A percentile compares a stretch with the other conserved stretches of the same genome.
Conservation (phyloP, 1,139 yeast species). For the Blastobotrys apis region DNA sequence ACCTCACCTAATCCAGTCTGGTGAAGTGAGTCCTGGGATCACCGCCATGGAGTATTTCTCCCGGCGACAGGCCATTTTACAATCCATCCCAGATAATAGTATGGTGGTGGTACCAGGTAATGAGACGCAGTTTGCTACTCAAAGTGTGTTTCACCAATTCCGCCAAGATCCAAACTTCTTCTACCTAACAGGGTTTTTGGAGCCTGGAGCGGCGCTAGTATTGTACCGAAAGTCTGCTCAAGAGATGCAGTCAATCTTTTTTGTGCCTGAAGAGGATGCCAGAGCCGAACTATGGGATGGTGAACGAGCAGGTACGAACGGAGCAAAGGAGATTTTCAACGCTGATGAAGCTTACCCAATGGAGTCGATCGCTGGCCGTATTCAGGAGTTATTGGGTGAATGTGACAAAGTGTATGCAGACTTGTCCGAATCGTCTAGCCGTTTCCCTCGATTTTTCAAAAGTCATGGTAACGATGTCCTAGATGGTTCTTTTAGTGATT, state of each 20-base stretch:
- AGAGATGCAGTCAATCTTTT: conserved; percentile 52
- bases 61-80: conserved; percentile 58
- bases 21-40: conserved; percentile 86
- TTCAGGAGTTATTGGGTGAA: conserved; percentile 23
- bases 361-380: conserved; percentile 29
- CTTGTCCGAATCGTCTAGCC: conserved; percentile 17
- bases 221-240: conserved; percentile 57
- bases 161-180: conserved; percentile 87
- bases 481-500: conserved; percentile 13
- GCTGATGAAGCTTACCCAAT: conserved; percentile 70
- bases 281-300: conserved; percentile 93
- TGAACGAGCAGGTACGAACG: conserved; percentile 77
- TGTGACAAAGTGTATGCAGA: conserved; percentile 31
- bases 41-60: conserved; percentile 74
- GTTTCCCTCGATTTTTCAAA: conserved; percentile 21
- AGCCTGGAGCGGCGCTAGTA: conserved; percentile 77
- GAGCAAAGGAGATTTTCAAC: conserved; percentile 77
- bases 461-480: conserved; percentile 14
- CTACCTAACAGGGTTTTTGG: conserved; percentile 89
- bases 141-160: conserved; percentile 85
- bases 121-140: conserved; percentile 71
- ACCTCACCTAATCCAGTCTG: conserved; percentile 65
- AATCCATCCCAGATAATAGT: conserved; percentile 57
- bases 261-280: conserved; percentile 81
- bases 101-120: conserved; percentile 74